These are phyloP conservation scores for Ogataea dorogensis DNA, from an alignment of 805 yeast genomes.

Conservation along the genomic window DNA sequence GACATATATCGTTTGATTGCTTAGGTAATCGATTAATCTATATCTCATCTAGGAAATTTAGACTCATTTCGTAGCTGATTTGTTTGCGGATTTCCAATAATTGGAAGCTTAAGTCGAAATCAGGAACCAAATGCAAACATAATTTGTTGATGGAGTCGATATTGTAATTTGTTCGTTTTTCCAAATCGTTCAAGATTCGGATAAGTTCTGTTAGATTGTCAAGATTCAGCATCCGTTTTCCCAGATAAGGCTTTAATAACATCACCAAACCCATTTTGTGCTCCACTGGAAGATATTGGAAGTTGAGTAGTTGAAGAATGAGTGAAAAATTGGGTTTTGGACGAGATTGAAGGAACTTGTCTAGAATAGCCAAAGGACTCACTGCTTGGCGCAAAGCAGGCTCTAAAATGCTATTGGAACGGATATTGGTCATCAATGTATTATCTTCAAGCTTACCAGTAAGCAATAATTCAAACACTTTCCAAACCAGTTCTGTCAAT, in stretches of 20 bases:
- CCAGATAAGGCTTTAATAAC: constrained; percentile 42
- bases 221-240: constrained; percentile 17
- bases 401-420: constrained; percentile 31
- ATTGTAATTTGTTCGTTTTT: constrained; percentile 12
- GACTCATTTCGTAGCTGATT: constrained; percentile 30
- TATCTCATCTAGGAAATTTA: constrained; percentile 25
- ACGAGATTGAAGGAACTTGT: constrained; percentile 42
- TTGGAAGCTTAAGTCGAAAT: constrained; percentile 1
- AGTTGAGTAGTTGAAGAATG: constrained; percentile 41
- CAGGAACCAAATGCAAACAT: constrained; percentile 1
- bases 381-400: constrained; percentile 65
- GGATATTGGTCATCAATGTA: constrained; percentile 30
- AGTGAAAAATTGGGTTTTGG: constrained; percentile 27
- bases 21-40: background rate
- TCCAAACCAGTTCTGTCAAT: constrained; percentile 54
- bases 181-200: constrained; percentile 24
- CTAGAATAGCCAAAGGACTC: constrained; percentile 68
- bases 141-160: background rate
- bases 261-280: constrained; percentile 48
- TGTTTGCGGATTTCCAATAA: constrained; percentile 24
- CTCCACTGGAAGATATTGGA: constrained; percentile 53
- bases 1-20: background rate
- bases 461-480: constrained; percentile 59
- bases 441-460: constrained; percentile 55
- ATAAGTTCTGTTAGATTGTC: constrained; percentile 27